Evolutionary conservation across 805 yeast species (phyloP).

Genomic region (Yarrowia keelungensis): DNA sequence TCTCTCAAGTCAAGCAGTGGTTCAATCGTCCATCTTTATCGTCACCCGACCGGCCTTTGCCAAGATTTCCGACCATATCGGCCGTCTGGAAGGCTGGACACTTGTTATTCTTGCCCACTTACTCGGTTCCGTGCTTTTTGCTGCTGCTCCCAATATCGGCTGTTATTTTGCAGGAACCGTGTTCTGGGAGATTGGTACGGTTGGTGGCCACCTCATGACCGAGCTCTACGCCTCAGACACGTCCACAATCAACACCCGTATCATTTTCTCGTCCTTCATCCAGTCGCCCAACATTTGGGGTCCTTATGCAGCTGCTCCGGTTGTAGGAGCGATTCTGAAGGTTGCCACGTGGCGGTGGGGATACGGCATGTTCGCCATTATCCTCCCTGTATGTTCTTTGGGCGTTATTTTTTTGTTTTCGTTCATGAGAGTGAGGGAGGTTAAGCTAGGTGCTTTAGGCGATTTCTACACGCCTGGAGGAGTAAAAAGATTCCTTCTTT

Average conservation of each 20-base stretch:
- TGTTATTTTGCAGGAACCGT: slow-evolving; percentile 16
- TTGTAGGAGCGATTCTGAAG: slow-evolving; percentile 44
- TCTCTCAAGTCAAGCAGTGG: slow-evolving; percentile 14
- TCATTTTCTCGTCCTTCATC: slow-evolving; percentile 13
- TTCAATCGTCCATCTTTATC: slow-evolving; percentile 3
- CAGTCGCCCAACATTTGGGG: slow-evolving; percentile 28
- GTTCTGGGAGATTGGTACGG: slow-evolving; percentile 27
- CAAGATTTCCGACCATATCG: slow-evolving; percentile 28
- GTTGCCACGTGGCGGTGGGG: slow-evolving; percentile 61
- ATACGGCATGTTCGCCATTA: slow-evolving; percentile 56
- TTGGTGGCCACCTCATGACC: slow-evolving; percentile 31
- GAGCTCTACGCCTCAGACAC: slow-evolving; percentile 33
- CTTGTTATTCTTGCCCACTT: slow-evolving; percentile 3
- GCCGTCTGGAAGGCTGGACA: slow-evolving; percentile 22
- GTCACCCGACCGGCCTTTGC: slow-evolving; percentile 25
- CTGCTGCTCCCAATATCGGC: slow-evolving; percentile 19
- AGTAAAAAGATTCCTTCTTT: not conserved
- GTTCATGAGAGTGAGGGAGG: slow-evolving; percentile 10
- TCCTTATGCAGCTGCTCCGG: slow-evolving; percentile 15
- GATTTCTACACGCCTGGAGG: slow-evolving; percentile 22
- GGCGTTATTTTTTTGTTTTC: not conserved
- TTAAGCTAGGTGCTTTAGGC: not conserved
- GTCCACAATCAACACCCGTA: slow-evolving; percentile 8
- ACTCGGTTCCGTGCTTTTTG: slow-evolving; percentile 6
- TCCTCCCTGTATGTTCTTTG: slow-evolving; percentile 49